A percentile compares a stretch with the other conserved stretches of the same genome.
Conservation (phyloP, 2,329 filamentous ascomycete genomes). For the Aureobasidium zeae region DNA sequence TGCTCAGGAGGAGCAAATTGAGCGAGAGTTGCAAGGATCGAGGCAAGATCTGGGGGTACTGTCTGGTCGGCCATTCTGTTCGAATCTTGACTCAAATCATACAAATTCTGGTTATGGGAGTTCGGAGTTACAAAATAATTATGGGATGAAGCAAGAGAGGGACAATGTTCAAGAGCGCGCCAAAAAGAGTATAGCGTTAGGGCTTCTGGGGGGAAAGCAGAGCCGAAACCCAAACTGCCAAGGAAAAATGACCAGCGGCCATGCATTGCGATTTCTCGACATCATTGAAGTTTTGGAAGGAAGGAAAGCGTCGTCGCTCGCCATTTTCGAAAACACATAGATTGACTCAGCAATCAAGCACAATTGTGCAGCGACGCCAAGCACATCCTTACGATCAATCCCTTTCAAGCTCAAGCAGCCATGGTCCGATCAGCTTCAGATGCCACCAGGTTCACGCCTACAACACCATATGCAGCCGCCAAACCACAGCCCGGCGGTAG, state of each 20-base stretch:
- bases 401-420: no score
- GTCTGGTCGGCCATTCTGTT: slow-evolving; percentile 25
- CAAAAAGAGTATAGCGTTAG: slow-evolving; percentile 11
- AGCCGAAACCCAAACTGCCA: slow-evolving; percentile 1
- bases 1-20: slow-evolving; percentile 19
- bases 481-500: slow-evolving; percentile 43
- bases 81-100: not conserved
- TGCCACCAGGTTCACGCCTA: slow-evolving; percentile 69
- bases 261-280: slow-evolving; percentile 9
- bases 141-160: not conserved
- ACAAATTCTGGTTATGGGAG: not conserved
- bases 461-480: slow-evolving; percentile 59
- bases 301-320: no score
- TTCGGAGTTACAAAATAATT: no score
- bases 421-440: slow-evolving; percentile 64
- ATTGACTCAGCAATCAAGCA: no score
- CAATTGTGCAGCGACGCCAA: no score
- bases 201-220: not conserved
- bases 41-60: slow-evolving; percentile 24
- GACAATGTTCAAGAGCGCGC: not conserved
- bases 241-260: slow-evolving; percentile 7
- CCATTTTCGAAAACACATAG: no score
- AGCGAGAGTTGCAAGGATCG: slow-evolving; percentile 29
- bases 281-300: slow-evolving; percentile 13
- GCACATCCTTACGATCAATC: no score